These are phyloP conservation scores for Ampelocalamus luodianensis DNA, from an alignment of 176 grass and related monocot species.

Conservation along the genomic window DNA sequence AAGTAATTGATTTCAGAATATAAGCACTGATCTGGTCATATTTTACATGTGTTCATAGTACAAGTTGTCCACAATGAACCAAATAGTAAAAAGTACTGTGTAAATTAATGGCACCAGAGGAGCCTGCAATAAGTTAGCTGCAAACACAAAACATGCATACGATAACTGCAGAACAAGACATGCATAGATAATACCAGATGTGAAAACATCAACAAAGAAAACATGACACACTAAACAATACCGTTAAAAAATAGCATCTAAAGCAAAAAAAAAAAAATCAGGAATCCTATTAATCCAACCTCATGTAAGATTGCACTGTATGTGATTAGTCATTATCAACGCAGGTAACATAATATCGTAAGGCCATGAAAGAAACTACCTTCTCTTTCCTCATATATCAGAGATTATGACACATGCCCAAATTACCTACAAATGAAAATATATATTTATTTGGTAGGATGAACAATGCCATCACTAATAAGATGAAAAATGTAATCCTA, in stretches of 20 bases:
- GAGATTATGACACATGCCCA: conserved; percentile 91
- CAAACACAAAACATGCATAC: conserved; percentile 35
- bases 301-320: conserved; percentile 40
- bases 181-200: conserved; percentile 31
- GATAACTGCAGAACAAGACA: conserved; percentile 28
- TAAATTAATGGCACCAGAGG: conserved; percentile 10
- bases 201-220: conserved; percentile 30
- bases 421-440: conserved; percentile 99
- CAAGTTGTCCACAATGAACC: conserved; percentile 4
- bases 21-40: neutral
- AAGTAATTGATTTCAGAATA: neutral
- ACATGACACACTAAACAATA: conserved; percentile 1
- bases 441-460: conserved; percentile 95
- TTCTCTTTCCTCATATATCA: conserved; percentile 95
- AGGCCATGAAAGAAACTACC: conserved; percentile 93
- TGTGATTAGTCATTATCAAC: conserved; percentile 40
- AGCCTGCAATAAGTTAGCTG: conserved; percentile 21
- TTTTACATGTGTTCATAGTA: conserved; percentile 26
- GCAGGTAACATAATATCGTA: conserved; percentile 63
- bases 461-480: conserved; percentile 89
- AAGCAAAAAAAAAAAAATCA: conserved; percentile 24
- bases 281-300: conserved; percentile 37
- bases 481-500: conserved; percentile 79
- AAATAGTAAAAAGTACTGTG: neutral
- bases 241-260: neutral